Conservation (phyloP, 192 early-diverging fungal genomes). For the Endogone sp. region DNA sequence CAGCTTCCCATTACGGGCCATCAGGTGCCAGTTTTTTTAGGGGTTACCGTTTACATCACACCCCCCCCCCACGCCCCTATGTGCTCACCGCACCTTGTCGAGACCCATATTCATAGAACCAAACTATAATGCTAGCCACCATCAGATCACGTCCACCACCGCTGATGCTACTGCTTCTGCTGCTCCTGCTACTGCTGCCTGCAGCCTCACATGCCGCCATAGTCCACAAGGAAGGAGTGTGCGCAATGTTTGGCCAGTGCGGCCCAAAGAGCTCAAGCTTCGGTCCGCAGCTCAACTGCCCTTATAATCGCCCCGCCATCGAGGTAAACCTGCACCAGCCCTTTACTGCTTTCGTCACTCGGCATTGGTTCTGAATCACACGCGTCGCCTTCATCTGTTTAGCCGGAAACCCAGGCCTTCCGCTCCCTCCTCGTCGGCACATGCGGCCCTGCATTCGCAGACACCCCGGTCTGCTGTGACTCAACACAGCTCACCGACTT, state of each 20-base stretch:
- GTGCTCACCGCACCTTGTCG: too few relatives aligned
- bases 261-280: slow-evolving; percentile 30
- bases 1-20: too few relatives aligned
- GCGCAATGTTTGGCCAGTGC: slow-evolving; percentile 60
- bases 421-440: slow-evolving; percentile 41
- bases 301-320: slow-evolving; percentile 40
- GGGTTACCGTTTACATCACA: too few relatives aligned
- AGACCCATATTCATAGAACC: too few relatives aligned
- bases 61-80: too few relatives aligned
- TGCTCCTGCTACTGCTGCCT: not conserved
- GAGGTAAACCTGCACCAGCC: slow-evolving; percentile 2
- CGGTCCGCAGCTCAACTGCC: slow-evolving; percentile 44
- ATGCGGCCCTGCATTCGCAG: slow-evolving; percentile 44
- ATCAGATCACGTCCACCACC: too few relatives aligned
- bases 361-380: not conserved
- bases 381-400: not conserved
- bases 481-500: slow-evolving; percentile 46
- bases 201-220: slow-evolving; percentile 12
- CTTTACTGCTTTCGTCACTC: slow-evolving; percentile 12
- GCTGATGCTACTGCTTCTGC: not conserved
- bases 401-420: slow-evolving; percentile 33
- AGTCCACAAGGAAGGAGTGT: slow-evolving; percentile 46
- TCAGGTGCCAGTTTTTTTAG: too few relatives aligned
- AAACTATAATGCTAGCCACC: too few relatives aligned
- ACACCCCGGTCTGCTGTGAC: slow-evolving; percentile 51